Percentiles rank a stretch among this genome's conserved stretches.
phyloP scores from a whole-genome alignment of 768 basidiomycete genomes.

The Mycena amicta region DNA sequence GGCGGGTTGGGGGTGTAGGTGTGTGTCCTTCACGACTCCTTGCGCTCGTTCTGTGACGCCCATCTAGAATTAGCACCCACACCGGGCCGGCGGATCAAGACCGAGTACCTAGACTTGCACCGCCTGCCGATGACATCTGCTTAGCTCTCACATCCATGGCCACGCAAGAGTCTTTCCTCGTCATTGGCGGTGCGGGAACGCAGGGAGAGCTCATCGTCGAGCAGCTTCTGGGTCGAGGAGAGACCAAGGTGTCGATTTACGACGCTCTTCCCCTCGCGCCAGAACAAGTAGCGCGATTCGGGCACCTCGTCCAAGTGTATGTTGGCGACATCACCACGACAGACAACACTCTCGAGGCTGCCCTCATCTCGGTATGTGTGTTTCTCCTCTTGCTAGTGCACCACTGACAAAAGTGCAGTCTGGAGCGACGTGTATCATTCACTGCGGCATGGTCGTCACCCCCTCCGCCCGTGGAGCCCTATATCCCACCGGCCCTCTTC shows the following conservation, averaged over 20 bases:
- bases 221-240: slow-evolving; percentile 42
- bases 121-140: too few species aligned
- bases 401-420: slow-evolving; percentile 25
- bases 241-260: slow-evolving; percentile 45
- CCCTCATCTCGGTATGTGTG: slow-evolving; percentile 39
- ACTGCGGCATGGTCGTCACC: slow-evolving; percentile 48
- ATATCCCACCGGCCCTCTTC: slow-evolving; percentile 26
- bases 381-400: neutral
- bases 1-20: too few species aligned
- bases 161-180: slow-evolving; percentile 41
- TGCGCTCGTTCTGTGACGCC: too few species aligned
- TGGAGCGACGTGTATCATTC: slow-evolving; percentile 48
- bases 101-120: too few species aligned
- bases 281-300: slow-evolving; percentile 35
- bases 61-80: too few species aligned
- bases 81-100: too few species aligned
- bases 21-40: too few species aligned
- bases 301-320: slow-evolving; percentile 36
- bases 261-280: slow-evolving; percentile 40
- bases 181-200: slow-evolving; percentile 52
- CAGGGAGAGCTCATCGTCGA: slow-evolving; percentile 50
- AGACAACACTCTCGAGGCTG: slow-evolving; percentile 35
- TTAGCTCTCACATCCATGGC: neutral
- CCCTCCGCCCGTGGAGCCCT: slow-evolving; percentile 34
- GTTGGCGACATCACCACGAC: slow-evolving; percentile 49